These are phyloP conservation scores for Coffea canephora DNA, from an alignment of 257 asterid species.

Conservation along the genomic window DNA sequence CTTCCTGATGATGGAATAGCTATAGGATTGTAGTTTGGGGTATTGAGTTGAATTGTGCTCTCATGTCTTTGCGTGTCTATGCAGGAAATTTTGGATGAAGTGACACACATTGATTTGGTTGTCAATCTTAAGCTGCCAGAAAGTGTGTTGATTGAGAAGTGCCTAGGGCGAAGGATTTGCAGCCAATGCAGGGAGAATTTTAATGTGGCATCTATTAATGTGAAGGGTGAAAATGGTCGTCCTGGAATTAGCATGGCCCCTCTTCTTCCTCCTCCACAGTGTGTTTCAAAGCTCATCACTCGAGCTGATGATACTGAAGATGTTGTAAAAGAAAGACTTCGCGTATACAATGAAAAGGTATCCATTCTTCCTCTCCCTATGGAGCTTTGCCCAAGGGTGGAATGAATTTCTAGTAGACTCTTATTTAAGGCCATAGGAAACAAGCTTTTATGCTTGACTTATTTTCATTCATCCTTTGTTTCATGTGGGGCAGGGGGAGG, in stretches of 20 bases:
- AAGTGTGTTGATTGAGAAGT: conserved; percentile 76
- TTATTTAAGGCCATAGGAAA: not conserved
- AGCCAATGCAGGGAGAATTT: conserved; percentile 89
- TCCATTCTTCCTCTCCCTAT: not conserved
- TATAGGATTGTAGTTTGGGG: not conserved
- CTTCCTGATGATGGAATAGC: not conserved
- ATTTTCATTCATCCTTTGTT: not conserved
- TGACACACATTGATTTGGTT: conserved; percentile 87
- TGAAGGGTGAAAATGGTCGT: conserved; percentile 81
- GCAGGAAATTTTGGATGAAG: conserved; percentile 91
- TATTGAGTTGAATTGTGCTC: not conserved
- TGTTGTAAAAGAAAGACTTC: conserved; percentile 81
- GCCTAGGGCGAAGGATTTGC: conserved; percentile 94
- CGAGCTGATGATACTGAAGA: conserved; percentile 92
- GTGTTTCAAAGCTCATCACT: conserved; percentile 78
- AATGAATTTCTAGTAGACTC: not conserved
- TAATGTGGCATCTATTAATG: conserved; percentile 76
- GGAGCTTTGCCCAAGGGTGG: not conserved
- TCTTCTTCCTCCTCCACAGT: conserved; percentile 76
- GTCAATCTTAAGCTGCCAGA: conserved; percentile 98
- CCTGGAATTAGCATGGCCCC: conserved; percentile 92
- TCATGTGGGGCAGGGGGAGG: not conserved
- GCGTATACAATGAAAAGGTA: conserved; percentile 82
- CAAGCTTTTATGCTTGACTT: not conserved
- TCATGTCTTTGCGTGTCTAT: conserved; percentile 3